These are phyloP conservation scores for Spirogloea muscicola DNA, from an alignment of 139 green algal species.

Conservation along the genomic window DNA sequence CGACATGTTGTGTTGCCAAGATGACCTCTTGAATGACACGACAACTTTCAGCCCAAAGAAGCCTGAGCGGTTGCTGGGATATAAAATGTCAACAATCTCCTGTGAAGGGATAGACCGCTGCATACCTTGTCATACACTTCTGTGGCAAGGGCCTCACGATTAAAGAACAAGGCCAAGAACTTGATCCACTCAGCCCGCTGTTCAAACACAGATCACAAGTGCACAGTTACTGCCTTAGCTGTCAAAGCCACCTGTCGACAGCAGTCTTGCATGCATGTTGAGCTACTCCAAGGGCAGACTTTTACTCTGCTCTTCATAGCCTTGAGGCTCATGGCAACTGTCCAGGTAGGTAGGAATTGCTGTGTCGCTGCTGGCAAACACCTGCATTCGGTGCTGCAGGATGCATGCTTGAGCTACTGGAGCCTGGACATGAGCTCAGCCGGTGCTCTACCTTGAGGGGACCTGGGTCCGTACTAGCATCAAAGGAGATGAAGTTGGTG, in stretches of 20 bases:
- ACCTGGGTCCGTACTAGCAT: slow-evolving; percentile 17
- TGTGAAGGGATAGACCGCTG: no score
- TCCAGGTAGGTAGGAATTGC: no score
- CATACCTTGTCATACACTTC: slow-evolving; percentile 21
- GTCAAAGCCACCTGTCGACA: neutral
- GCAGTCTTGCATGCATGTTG: neutral
- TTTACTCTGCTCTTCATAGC: no score
- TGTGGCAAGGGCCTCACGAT: slow-evolving; percentile 31
- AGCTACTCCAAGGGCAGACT: neutral
- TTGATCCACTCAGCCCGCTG: slow-evolving; percentile 45
- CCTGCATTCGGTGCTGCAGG: no score
- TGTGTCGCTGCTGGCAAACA: no score
- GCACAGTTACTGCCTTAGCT: neutral
- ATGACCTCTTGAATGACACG: no score
- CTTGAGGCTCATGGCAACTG: no score
- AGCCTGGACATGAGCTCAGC: neutral
- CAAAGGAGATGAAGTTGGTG: neutral
- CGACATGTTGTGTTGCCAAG: no score
- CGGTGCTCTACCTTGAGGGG: neutral
- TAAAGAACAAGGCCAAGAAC: slow-evolving; percentile 44
- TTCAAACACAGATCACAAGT: neutral
- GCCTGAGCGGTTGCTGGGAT: no score
- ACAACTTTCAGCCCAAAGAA: no score
- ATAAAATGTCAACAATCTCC: no score
- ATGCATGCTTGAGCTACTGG: neutral